Evolutionary conservation across 148 eudicot genomes (phyloP).

Genomic region (Beta vulgaris): DNA sequence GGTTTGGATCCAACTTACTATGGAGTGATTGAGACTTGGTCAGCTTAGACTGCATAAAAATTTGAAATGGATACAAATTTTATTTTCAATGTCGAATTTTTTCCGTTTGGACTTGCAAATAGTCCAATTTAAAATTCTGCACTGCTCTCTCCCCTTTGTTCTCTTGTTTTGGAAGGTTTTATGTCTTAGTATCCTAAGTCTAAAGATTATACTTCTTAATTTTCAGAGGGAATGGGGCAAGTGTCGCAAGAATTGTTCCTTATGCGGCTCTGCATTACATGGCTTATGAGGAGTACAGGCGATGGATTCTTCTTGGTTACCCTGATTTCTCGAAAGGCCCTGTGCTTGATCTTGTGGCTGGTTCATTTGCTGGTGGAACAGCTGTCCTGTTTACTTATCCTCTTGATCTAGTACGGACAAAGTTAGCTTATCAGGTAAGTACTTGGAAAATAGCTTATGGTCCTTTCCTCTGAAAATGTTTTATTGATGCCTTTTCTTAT

Average conservation of each 20-base stretch:
- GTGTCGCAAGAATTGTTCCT: slow-evolving; percentile 94
- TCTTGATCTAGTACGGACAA: slow-evolving; percentile 92
- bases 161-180: background rate
- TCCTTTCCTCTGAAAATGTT: background rate
- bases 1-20: background rate
- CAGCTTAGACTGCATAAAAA: background rate
- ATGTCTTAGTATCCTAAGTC: background rate
- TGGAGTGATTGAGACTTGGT: background rate
- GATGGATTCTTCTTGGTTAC: slow-evolving; percentile 62
- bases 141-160: background rate
- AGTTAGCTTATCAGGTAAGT: slow-evolving; percentile 91
- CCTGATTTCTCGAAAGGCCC: slow-evolving; percentile 77
- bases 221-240: slow-evolving; percentile 96
- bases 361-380: slow-evolving; percentile 97
- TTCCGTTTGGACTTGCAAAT: background rate
- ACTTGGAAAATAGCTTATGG: background rate
- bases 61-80: background rate
- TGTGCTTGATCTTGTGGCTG: slow-evolving; percentile 90
- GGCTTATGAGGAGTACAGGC: slow-evolving; percentile 89
- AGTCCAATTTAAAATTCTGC: background rate
- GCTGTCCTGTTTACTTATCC: slow-evolving; percentile 98
- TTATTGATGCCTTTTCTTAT: background rate
- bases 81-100: background rate
- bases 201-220: background rate
- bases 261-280: slow-evolving; percentile 94